Evolutionary conservation across 208 protist genomes (phyloP).

Genomic region (Wallacemonas rigidus): DNA sequence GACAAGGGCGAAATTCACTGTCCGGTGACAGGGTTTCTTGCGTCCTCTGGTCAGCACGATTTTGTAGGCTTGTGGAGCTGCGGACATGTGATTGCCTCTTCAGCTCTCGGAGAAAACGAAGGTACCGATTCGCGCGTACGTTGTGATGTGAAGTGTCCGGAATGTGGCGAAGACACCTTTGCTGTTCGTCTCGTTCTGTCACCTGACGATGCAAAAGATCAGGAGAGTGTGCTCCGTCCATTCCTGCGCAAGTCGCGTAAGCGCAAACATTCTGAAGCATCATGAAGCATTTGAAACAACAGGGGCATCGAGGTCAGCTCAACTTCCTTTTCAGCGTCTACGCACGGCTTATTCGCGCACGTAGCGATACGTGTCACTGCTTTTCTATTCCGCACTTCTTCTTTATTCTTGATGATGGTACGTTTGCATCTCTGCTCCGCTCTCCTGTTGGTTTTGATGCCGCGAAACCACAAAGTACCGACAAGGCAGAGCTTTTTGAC

Average conservation of each 20-base stretch:
- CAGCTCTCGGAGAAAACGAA: conserved; percentile 18
- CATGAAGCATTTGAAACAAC: neutral
- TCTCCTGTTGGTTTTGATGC: too few relatives aligned
- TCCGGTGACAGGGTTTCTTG: conserved; percentile 53
- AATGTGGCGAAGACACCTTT: conserved; percentile 38
- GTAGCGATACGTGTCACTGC: too few relatives aligned
- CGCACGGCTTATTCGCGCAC: too few relatives aligned
- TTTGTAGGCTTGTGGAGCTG: conserved; percentile 85
- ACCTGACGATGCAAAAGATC: conserved; percentile 34
- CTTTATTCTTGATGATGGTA: too few relatives aligned
- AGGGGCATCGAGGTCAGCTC: too few relatives aligned
- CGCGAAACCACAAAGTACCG: too few relatives aligned
- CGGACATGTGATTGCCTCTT: conserved; percentile 62
- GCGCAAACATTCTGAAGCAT: conserved; percentile 28
- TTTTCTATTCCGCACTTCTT: too few relatives aligned
- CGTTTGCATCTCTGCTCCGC: too few relatives aligned
- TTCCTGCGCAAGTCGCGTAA: conserved; percentile 34
- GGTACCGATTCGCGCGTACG: conserved; percentile 18
- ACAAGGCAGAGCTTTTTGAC: too few relatives aligned
- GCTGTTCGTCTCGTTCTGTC: conserved; percentile 41
- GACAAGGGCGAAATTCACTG: conserved; percentile 50
- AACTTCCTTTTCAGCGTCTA: too few relatives aligned
- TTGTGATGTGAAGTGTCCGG: conserved; percentile 42
- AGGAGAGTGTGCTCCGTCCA: conserved; percentile 27
- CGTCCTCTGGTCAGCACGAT: conserved; percentile 44